A percentile compares a stretch with the other conserved stretches of the same genome.
These are phyloP conservation scores for Capsicum baccatum DNA, from an alignment of 257 asterid genomes.

Conservation along the genomic window DNA sequence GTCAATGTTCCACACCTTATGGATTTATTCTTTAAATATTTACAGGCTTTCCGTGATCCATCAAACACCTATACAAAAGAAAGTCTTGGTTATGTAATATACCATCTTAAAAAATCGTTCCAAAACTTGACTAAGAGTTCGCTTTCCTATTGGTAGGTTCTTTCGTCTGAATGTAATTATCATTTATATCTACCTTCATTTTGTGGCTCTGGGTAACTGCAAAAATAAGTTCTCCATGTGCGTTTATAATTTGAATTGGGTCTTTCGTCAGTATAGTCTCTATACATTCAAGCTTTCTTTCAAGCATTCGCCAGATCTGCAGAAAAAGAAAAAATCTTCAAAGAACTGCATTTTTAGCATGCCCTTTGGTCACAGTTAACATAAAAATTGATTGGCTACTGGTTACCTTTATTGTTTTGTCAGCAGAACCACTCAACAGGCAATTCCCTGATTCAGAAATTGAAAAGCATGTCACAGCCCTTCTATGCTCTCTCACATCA, in stretches of 20 bases:
- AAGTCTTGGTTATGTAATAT: neutral
- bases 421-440: conserved; percentile 81
- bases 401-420: conserved; percentile 79
- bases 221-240: conserved; percentile 69
- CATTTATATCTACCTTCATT: conserved; percentile 58
- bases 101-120: neutral
- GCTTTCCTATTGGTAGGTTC: conserved; percentile 4
- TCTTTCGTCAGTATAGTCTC: conserved; percentile 78
- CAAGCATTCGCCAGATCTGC: conserved; percentile 81
- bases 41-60: conserved; percentile 64
- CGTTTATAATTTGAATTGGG: conserved; percentile 60
- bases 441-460: conserved; percentile 75
- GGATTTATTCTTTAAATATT: conserved; percentile 66
- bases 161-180: neutral
- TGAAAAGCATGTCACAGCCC: conserved; percentile 79
- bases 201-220: conserved; percentile 62
- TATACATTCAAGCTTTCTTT: conserved; percentile 62
- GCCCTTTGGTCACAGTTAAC: conserved; percentile 9
- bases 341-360: neutral
- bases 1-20: conserved; percentile 60
- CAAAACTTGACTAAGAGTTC: neutral
- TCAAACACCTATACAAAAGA: conserved; percentile 55
- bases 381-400: neutral
- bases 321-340: conserved; percentile 22
- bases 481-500: conserved; percentile 65